These are phyloP conservation scores for Phaeotremella skinneri DNA, from an alignment of 768 basidiomycete genomes.

Conservation along the genomic window DNA sequence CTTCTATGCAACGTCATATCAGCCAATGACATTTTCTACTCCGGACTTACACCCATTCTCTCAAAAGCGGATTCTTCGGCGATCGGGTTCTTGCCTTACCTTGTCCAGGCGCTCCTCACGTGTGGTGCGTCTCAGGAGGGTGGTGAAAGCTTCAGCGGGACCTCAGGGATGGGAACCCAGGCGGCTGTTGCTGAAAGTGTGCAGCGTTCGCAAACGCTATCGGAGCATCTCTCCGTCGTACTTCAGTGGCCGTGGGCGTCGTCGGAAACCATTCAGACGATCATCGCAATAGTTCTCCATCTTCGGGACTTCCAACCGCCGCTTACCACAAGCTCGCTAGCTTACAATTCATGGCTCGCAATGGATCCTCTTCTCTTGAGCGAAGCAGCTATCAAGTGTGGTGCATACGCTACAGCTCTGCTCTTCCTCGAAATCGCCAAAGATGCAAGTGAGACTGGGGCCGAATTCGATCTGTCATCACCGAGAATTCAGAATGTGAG, in stretches of 20 bases:
- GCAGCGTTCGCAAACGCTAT: slow-evolving; percentile 45
- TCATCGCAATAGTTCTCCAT: slow-evolving; percentile 76
- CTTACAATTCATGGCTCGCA: slow-evolving; percentile 65
- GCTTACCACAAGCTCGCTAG: slow-evolving; percentile 44
- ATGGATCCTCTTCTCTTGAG: slow-evolving; percentile 72
- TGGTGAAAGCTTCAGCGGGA: not conserved
- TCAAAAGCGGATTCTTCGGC: slow-evolving; percentile 61
- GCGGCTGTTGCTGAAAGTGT: not conserved
- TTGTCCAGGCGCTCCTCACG: slow-evolving; percentile 67
- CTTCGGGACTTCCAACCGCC: slow-evolving; percentile 65
- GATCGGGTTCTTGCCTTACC: slow-evolving; percentile 66
- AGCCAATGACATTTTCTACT: slow-evolving; percentile 63
- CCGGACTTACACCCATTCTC: slow-evolving; percentile 64
- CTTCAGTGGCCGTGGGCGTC: slow-evolving; percentile 55
- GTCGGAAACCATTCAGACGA: slow-evolving; percentile 54
- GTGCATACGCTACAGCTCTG: slow-evolving; percentile 83
- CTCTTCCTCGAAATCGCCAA: slow-evolving; percentile 79
- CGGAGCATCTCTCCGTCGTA: slow-evolving; percentile 61
- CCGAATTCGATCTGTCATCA: slow-evolving; percentile 10
- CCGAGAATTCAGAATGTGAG: slow-evolving; percentile 31
- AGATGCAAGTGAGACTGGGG: slow-evolving; percentile 54
- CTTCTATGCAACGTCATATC: slow-evolving; percentile 21
- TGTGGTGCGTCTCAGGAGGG: slow-evolving; percentile 12
- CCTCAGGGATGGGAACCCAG: not conserved
- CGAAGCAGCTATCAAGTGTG: slow-evolving; percentile 68